These are phyloP conservation scores for Phycomyces blakesleeanus DNA, from an alignment of 192 early-diverging fungal species.

Conservation along the genomic window DNA sequence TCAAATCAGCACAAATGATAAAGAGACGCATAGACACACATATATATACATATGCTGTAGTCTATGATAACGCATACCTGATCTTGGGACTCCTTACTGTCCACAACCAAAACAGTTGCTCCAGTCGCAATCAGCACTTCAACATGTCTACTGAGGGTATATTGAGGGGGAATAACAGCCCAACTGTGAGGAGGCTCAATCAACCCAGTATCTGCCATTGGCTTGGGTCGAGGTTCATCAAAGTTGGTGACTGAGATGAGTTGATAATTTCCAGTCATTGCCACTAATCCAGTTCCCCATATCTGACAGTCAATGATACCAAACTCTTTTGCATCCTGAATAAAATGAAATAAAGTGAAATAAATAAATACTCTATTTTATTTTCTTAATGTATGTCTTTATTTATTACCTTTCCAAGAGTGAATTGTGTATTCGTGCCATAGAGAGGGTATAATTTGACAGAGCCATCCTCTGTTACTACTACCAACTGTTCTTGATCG, in stretches of 20 bases:
- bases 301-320: conserved; percentile 83
- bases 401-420: conserved; percentile 64
- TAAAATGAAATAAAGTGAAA: not conserved
- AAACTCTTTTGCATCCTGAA: conserved; percentile 79
- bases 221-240: conserved; percentile 76
- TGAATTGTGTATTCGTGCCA: conserved; percentile 77
- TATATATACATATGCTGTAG: no score
- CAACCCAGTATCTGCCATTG: conserved; percentile 71
- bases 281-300: conserved; percentile 92
- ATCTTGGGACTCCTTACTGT: conserved; percentile 74
- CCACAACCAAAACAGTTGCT: conserved; percentile 77
- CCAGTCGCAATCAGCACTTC: conserved; percentile 82
- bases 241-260: conserved; percentile 83
- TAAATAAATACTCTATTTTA: not conserved
- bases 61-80: no score
- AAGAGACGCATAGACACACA: conserved; percentile 5
- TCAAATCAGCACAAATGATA: no score
- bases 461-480: conserved; percentile 81
- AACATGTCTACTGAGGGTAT: conserved; percentile 81
- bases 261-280: conserved; percentile 76
- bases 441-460: conserved; percentile 79
- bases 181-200: conserved; percentile 73
- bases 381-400: not conserved
- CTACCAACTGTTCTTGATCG: conserved; percentile 78
- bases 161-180: conserved; percentile 85